A percentile compares a stretch with the other conserved stretches of the same genome.
These are phyloP conservation scores for Penicillium diatomitis DNA, from an alignment of 495 filamentous ascomycete species.

Conservation along the genomic window DNA sequence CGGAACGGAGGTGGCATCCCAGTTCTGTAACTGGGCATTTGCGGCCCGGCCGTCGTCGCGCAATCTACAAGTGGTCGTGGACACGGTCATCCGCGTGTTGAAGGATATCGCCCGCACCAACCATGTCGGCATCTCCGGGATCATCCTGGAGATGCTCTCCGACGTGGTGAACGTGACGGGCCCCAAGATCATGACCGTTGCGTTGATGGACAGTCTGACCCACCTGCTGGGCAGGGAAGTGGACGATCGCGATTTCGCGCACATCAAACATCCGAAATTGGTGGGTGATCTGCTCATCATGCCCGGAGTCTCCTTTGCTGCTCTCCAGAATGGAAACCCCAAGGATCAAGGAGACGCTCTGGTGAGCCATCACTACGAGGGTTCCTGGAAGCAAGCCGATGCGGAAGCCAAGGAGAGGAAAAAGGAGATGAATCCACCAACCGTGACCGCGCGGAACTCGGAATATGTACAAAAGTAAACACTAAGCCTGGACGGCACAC, in stretches of 20 bases:
- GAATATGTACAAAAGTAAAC: too few species aligned
- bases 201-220: conserved; percentile 24
- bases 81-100: conserved; percentile 21
- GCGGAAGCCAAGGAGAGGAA: conserved; percentile 9
- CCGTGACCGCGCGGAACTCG: too few species aligned
- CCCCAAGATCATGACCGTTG: conserved; percentile 29
- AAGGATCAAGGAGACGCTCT: conserved; percentile 20
- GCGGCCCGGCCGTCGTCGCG: conserved; percentile 20
- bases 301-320: conserved; percentile 33
- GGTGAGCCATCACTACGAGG: conserved; percentile 26
- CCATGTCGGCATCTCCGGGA: conserved; percentile 13
- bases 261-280: conserved; percentile 24
- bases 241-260: conserved; percentile 16
- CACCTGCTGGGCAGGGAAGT: conserved; percentile 12
- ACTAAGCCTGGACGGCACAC: too few species aligned
- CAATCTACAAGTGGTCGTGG: conserved; percentile 24
- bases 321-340: conserved; percentile 19
- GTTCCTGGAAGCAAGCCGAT: conserved; percentile 23
- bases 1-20: conserved; percentile 21
- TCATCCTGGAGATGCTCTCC: conserved; percentile 19
- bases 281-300: conserved; percentile 33
- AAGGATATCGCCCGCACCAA: conserved; percentile 19
- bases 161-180: conserved; percentile 32
- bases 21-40: conserved; percentile 37
- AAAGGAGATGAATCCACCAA: conserved; percentile 3